phyloP scores from a whole-genome alignment of 176 grass and related monocot species.

The Ensete glaucum region DNA sequence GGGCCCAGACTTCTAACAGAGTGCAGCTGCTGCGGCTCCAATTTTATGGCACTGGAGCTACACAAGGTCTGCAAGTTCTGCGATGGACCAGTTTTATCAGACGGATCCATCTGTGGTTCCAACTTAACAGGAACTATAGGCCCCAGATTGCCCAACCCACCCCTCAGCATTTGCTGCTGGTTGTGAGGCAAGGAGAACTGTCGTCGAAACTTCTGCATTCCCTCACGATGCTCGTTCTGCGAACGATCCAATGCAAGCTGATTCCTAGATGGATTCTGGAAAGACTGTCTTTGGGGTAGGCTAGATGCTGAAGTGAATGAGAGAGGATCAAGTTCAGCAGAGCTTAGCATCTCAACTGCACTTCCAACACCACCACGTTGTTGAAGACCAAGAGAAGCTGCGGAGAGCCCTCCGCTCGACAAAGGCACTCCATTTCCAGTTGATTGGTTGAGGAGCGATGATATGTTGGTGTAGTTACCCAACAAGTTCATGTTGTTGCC shows the following conservation, averaged over 20 bases:
- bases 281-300: neutral
- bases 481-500: constrained; percentile 19
- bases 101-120: constrained; percentile 42
- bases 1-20: constrained; percentile 41
- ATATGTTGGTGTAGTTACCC: constrained; percentile 49
- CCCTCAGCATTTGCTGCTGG: constrained; percentile 38
- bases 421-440: constrained; percentile 27
- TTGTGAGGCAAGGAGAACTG: constrained; percentile 35
- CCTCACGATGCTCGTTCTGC: constrained; percentile 32
- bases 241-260: constrained; percentile 32
- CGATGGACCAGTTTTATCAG: constrained; percentile 34
- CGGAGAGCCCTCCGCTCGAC: constrained; percentile 28
- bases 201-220: constrained; percentile 23
- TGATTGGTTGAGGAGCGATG: constrained; percentile 51
- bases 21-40: constrained; percentile 60
- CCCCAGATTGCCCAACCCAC: constrained; percentile 51
- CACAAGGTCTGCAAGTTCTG: constrained; percentile 25
- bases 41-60: constrained; percentile 24
- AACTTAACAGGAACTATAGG: constrained; percentile 46
- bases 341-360: constrained; percentile 18
- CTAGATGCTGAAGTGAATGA: constrained; percentile 31
- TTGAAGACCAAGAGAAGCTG: constrained; percentile 32
- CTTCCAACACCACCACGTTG: constrained; percentile 40
- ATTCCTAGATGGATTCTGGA: constrained; percentile 38
- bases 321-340: constrained; percentile 33